Evolutionary conservation across 1,284 basidiomycete genomes (phyloP).

Genomic region (Fistulinella cinereoalba): DNA sequence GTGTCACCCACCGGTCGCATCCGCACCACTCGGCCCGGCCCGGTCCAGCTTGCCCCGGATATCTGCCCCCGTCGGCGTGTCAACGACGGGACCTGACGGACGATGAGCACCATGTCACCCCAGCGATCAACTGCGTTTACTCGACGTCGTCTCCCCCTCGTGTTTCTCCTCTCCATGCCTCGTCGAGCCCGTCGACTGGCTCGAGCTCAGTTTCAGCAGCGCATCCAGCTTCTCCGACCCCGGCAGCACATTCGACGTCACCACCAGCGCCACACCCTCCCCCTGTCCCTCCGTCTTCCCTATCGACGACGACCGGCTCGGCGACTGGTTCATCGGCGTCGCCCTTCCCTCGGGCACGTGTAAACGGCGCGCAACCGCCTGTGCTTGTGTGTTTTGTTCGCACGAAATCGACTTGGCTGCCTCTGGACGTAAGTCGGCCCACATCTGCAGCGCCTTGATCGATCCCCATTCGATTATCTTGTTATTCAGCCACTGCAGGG

Average conservation of each 20-base stretch:
- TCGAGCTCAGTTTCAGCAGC: conserved; percentile 24
- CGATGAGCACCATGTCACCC: conserved; percentile 14
- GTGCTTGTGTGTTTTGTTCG: conserved; percentile 62
- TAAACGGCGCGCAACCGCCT: conserved; percentile 62
- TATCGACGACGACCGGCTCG: conserved; percentile 35
- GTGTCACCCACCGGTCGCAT: conserved; percentile 12
- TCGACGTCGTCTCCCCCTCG: conserved; percentile 26
- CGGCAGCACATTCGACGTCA: conserved; percentile 18
- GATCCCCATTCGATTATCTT: conserved; percentile 99
- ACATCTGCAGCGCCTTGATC: conserved; percentile 85
- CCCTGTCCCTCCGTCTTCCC: conserved; percentile 25
- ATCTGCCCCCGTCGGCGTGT: conserved; percentile 20
- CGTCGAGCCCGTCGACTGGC: conserved; percentile 16
- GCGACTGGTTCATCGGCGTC: conserved; percentile 35
- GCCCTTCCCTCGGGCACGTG: conserved; percentile 60
- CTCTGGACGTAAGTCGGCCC: conserved; percentile 74
- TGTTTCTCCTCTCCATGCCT: conserved; percentile 15
- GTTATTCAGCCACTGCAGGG: conserved; percentile 92
- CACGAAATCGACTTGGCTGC: conserved; percentile 50
- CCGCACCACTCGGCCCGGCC: too few species aligned
- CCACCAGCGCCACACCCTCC: conserved; percentile 19
- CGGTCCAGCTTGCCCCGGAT: too few species aligned
- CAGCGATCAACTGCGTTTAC: conserved; percentile 13
- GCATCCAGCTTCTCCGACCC: conserved; percentile 25
- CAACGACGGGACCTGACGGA: conserved; percentile 24